Percentiles rank a stretch among this genome's conserved stretches.
phyloP scores from a whole-genome alignment of 805 yeast species.

The Diddensiella santjacobensis region DNA sequence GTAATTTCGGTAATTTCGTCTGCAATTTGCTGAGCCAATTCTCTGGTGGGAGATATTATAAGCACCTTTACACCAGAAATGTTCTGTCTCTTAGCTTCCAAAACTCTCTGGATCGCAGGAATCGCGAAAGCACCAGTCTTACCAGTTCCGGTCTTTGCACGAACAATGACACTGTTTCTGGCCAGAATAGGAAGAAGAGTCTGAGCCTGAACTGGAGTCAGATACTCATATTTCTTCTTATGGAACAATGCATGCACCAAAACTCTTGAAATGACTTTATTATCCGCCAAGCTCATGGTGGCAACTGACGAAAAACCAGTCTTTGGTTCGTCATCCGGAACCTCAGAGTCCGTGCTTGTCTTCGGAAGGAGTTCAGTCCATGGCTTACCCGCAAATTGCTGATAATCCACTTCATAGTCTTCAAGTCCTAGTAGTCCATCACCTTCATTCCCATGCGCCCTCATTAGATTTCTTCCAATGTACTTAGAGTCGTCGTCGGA shows the following conservation, averaged over 20 bases:
- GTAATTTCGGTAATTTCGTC: constrained; percentile 53
- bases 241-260: constrained; percentile 33
- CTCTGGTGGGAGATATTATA: constrained; percentile 86
- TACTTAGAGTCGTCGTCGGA: constrained; percentile 10
- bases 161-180: constrained; percentile 64
- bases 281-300: constrained; percentile 26
- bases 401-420: constrained; percentile 27
- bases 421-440: constrained; percentile 32
- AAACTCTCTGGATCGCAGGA: constrained; percentile 63
- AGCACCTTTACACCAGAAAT: constrained; percentile 51
- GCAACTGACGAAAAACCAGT: constrained; percentile 29
- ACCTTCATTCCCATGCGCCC: constrained; percentile 22
- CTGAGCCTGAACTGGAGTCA: constrained; percentile 38
- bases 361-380: constrained; percentile 25
- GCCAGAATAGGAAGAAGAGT: constrained; percentile 67
- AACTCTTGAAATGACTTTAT: constrained; percentile 27
- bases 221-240: constrained; percentile 30
- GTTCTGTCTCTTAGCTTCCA: constrained; percentile 35
- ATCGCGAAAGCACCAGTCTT: constrained; percentile 86
- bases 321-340: not conserved
- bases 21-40: constrained; percentile 78
- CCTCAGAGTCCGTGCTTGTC: constrained; percentile 15
- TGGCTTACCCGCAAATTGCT: constrained; percentile 13
- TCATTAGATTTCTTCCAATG: constrained; percentile 13
- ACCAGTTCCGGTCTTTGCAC: constrained; percentile 96